These are phyloP conservation scores for Cucurbita argyrosperma DNA, from an alignment of 306 rosid genomes.

Conservation along the genomic window DNA sequence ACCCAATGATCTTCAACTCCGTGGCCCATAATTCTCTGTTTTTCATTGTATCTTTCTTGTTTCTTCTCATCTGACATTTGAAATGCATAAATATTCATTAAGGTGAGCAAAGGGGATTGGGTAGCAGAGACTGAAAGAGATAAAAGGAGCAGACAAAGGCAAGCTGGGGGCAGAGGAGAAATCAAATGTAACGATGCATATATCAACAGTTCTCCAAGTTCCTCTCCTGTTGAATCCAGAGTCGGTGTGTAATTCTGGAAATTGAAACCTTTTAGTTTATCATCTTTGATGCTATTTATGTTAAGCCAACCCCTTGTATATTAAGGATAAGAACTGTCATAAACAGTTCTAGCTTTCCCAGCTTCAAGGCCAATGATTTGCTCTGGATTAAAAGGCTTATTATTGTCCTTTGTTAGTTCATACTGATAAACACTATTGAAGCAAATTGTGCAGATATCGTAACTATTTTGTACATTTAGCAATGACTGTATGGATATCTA, in stretches of 20 bases:
- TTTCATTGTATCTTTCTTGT: not conserved
- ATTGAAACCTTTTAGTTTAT: not conserved
- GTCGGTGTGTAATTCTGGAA: not conserved
- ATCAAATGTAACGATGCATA: slow-evolving; percentile 10
- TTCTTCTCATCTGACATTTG: not conserved
- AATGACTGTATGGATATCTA: not conserved
- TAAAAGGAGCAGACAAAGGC: slow-evolving; percentile 23
- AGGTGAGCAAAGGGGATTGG: slow-evolving; percentile 34
- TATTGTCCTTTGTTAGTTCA: not conserved
- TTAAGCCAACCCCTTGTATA: not conserved
- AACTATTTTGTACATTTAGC: not conserved
- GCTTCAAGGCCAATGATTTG: not conserved
- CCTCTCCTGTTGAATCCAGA: slow-evolving; percentile 1
- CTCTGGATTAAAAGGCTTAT: not conserved
- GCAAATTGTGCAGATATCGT: not conserved
- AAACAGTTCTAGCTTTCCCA: not conserved
- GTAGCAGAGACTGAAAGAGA: slow-evolving; percentile 20
- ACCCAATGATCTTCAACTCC: not conserved
- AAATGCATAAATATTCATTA: not conserved
- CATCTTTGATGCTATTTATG: not conserved
- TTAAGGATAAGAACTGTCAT: not conserved
- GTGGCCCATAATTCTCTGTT: not conserved
- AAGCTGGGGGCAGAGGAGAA: slow-evolving; percentile 17
- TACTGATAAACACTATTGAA: not conserved
- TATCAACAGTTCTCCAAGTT: not conserved